Evolutionary conservation across 2,329 filamentous ascomycete species (phyloP), one percentile per base, ranked within the genome.

Genomic region (Cercospora brassicicola): DNA sequence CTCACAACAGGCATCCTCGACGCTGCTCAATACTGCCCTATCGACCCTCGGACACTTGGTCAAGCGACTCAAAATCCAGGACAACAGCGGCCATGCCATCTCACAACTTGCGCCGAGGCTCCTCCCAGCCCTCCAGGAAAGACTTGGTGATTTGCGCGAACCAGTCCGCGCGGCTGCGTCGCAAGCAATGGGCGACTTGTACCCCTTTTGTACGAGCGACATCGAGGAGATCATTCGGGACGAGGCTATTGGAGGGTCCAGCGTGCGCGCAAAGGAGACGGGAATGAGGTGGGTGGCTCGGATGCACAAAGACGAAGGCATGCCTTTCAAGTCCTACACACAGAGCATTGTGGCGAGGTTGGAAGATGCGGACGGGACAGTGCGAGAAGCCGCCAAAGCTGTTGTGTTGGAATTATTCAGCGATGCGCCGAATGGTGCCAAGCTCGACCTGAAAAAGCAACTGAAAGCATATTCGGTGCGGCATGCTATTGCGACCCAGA

Each of bases 381-480:
- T 97, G 71, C 89, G 94, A 78, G 93, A 97, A 75, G 87, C 88
- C 42, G 93, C 94, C 69, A 96, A 95, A 81, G 84, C 84, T 65
- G 91, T 92, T 1, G 89, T 97, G 59, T 91, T 97, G 68, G 91
- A 95, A 71, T 86, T 98, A 33, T 97, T 97, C 81, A 87, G 91
- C 71, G 89, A 88, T 75, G 93, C 93, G 0, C 91, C 93, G 15
- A 90, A 91, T 72, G 85, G 89, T 66, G 94, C 94, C 60, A 96
- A 97, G 79, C 91, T 91, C 1, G 94, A 97, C 76, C 83, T 98
- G 36, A 95, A 95, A 82, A 91, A 88, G 77, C 93, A 97, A 80
- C 84, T 98, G 68, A 90, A 91, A 77, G 89, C 88, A 75, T 91
- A 91, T 79, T 93, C 93, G 75, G 92, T 98, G 60, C 88, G 94